Conservation (phyloP, 352 stramenopile species). For the Halophytophthora batemanensis region DNA sequence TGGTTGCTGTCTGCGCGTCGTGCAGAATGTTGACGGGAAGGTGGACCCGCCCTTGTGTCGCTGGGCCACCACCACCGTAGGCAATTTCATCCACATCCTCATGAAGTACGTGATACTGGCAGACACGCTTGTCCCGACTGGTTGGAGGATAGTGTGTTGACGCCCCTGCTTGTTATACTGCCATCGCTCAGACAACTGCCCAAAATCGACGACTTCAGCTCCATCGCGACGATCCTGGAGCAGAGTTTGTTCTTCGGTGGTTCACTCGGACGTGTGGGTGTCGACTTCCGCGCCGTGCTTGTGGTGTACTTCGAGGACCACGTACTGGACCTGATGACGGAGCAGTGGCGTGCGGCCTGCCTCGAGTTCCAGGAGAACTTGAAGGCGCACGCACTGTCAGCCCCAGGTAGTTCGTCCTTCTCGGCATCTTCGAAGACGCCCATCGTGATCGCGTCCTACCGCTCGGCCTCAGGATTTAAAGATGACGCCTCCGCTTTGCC, state of each 20-base stretch:
- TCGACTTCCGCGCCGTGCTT: conserved; percentile 80
- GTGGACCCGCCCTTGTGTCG: conserved; percentile 77
- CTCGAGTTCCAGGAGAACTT: conserved; percentile 67
- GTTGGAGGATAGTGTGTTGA: background rate
- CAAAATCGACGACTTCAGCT: conserved; percentile 83
- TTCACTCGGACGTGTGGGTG: conserved; percentile 73
- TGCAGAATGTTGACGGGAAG: conserved; percentile 66
- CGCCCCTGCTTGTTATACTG: conserved; percentile 1
- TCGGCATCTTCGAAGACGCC: conserved; percentile 45
- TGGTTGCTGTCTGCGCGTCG: background rate
- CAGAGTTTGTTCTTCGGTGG: conserved; percentile 85
- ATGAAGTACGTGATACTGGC: conserved; percentile 53
- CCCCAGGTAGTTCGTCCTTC: conserved; percentile 15
- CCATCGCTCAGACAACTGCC: conserved; percentile 59
- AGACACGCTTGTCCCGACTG: background rate
- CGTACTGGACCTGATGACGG: conserved; percentile 59
- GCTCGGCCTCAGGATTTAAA: conserved; percentile 16
- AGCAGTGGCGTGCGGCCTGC: conserved; percentile 53
- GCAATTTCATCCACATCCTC: conserved; percentile 76
- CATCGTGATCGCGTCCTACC: conserved; percentile 71
- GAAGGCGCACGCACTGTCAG: conserved; percentile 32
- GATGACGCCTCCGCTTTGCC: conserved; percentile 22
- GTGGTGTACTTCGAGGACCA: conserved; percentile 84
- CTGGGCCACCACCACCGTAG: conserved; percentile 78
- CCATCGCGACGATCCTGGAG: conserved; percentile 74